Evolutionary conservation across 164 flowering plant species (phyloP), one percentile per base, ranked within the genome.

Genomic region (Vitis amurensis): DNA sequence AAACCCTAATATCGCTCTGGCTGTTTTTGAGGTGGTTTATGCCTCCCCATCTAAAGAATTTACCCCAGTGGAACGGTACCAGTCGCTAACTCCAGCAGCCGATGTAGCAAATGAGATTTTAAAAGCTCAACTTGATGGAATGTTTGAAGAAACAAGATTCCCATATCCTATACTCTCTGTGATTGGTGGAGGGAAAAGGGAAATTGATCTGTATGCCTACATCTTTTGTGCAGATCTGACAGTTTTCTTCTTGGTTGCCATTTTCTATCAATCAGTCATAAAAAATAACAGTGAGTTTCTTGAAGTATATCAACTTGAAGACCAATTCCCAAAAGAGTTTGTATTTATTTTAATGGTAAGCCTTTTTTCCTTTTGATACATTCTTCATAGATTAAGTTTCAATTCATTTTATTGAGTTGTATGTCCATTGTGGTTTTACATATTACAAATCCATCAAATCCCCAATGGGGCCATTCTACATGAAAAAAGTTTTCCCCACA

Each of bases 301-400:
- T 59, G 95, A 87, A 55, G 94, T 88, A 51, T 92, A 90, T 77
- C 97, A 92, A 81, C 93, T 92, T 61, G 97, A 92, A 82, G 97
- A 92, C 81, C 97, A 92, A 69, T 92, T 90, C 73, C 97, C 97
- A 3, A 87, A 86, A 69, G 97, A 90, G 74, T 92, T 80, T 65
- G 94, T 92, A 9, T 87, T 87, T 70, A 74, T 88, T 60, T 76
- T 92, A 19, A 88, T 92, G 90, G 97, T 89, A 82, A 73, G 74
- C 19, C 16, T 62, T 30, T 56, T 37, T 61, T 64, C 11, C 29
- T 61, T 19, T 64, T 14, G 4, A 30, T n/a, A 16, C 14, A 8
- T 55, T 19, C 23, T 61, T 19, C 50, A 52, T 52, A 52, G n/a
- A 1, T 52, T 52, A 19, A 19, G 55, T 13, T 14, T 13, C 4